Percentiles rank a stretch among this genome's conserved stretches.
Conservation (phyloP, 306 rosid genomes). For the Argentina anserina region DNA sequence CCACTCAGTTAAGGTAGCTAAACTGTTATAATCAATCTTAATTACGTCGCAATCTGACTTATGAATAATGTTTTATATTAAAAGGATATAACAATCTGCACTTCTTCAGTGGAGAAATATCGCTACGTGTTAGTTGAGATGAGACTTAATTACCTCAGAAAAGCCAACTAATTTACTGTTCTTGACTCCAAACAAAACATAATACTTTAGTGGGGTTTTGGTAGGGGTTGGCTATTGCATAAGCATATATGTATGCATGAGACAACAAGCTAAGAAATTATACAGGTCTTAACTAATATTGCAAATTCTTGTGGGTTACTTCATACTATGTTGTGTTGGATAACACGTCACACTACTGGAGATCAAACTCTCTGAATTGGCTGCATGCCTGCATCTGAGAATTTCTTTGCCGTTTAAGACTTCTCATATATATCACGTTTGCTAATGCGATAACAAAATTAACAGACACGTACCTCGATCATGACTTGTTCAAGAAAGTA, state of each 20-base stretch:
- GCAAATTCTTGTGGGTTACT: constrained; percentile 50
- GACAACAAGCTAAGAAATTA: constrained; percentile 3
- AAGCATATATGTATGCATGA: constrained; percentile 9
- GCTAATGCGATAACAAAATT: background rate
- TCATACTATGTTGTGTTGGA: constrained; percentile 32
- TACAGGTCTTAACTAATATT: constrained; percentile 29
- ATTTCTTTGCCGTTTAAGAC: constrained; percentile 21
- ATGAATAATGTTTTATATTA: constrained; percentile 16
- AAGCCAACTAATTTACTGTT: constrained; percentile 48
- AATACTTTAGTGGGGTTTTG: constrained; percentile 19
- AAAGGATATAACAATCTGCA: constrained; percentile 34
- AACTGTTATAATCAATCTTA: constrained; percentile 32
- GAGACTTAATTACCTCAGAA: constrained; percentile 31
- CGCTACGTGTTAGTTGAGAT: constrained; percentile 31
- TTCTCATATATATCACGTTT: constrained; percentile 7
- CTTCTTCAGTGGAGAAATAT: constrained; percentile 23
- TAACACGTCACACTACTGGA: constrained; percentile 36
- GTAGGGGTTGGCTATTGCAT: constrained; percentile 15
- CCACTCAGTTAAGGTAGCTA: constrained; percentile 33
- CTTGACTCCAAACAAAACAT: constrained; percentile 24
- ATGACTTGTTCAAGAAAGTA: background rate
- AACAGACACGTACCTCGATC: background rate
- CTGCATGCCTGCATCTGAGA: background rate
- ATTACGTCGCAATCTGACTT: constrained; percentile 31
- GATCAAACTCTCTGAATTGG: background rate